Evolutionary conservation across 2,329 filamentous ascomycete genomes (phyloP).

Genomic region (Coniochaeta sp.): DNA sequence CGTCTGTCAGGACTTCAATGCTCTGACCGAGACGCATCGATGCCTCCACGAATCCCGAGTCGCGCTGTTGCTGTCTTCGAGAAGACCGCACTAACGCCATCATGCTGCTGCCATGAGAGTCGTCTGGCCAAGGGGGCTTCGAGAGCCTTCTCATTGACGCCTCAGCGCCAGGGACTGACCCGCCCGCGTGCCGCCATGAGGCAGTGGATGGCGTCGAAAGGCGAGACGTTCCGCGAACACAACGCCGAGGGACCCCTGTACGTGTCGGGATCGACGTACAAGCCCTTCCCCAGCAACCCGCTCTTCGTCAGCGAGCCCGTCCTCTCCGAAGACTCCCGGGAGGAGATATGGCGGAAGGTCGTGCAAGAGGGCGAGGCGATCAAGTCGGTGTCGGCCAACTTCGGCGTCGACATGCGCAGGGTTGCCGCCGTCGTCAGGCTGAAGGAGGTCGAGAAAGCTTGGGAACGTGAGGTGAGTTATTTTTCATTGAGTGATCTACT

Average conservation of each 20-base stretch:
- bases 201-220: conserved; percentile 21
- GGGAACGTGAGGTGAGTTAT: conserved; percentile 63
- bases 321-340: conserved; percentile 63
- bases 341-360: conserved; percentile 67
- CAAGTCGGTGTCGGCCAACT: conserved; percentile 68
- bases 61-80: background rate
- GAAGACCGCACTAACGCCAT: background rate
- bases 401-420: conserved; percentile 73
- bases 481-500: background rate
- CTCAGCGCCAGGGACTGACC: background rate
- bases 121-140: background rate
- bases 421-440: conserved; percentile 80
- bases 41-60: background rate
- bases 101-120: background rate
- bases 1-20: background rate
- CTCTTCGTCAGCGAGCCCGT: conserved; percentile 66
- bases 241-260: conserved; percentile 22
- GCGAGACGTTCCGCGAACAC: conserved; percentile 7
- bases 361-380: conserved; percentile 60
- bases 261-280: conserved; percentile 27
- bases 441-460: conserved; percentile 78
- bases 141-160: background rate
- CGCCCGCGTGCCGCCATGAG: background rate
- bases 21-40: background rate
- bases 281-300: conserved; percentile 69